phyloP scores from a whole-genome alignment of 768 basidiomycete species.

The Russula lepida region DNA sequence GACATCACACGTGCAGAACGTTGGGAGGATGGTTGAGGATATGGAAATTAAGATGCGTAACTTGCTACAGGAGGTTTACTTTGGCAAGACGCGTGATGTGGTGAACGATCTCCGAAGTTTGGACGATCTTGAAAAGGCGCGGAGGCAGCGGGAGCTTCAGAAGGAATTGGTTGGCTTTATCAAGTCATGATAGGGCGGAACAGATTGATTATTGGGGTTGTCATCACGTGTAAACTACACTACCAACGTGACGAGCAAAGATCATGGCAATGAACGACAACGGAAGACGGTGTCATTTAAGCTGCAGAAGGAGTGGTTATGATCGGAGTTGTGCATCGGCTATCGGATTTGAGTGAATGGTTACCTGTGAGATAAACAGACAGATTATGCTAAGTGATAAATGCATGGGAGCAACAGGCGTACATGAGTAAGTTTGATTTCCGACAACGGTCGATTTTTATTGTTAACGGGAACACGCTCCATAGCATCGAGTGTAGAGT shows the following conservation, averaged over 20 bases:
- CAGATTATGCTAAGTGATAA: neutral
- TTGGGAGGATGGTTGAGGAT: constrained; percentile 94
- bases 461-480: constrained; percentile 84
- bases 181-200: constrained; percentile 31
- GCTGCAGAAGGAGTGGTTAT: neutral
- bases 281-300: neutral
- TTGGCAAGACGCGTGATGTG: constrained; percentile 94
- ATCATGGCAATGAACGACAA: too few relatives aligned
- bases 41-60: constrained; percentile 99
- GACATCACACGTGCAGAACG: constrained; percentile 84
- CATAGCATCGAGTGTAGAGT: constrained; percentile 89
- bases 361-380: constrained; percentile 39
- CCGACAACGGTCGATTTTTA: constrained; percentile 81
- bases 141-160: constrained; percentile 76
- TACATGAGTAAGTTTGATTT: constrained; percentile 79
- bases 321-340: constrained; percentile 59
- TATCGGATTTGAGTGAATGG: constrained; percentile 92
- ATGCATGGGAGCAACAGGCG: constrained; percentile 24
- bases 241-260: neutral
- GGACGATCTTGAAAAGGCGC: constrained; percentile 76
- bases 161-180: constrained; percentile 86
- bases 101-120: constrained; percentile 85
- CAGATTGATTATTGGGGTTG: neutral
- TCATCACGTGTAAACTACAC: neutral
- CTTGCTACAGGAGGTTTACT: constrained; percentile 88